These are phyloP conservation scores for Quercus wislizeni DNA, from an alignment of 306 rosid species.

Conservation along the genomic window DNA sequence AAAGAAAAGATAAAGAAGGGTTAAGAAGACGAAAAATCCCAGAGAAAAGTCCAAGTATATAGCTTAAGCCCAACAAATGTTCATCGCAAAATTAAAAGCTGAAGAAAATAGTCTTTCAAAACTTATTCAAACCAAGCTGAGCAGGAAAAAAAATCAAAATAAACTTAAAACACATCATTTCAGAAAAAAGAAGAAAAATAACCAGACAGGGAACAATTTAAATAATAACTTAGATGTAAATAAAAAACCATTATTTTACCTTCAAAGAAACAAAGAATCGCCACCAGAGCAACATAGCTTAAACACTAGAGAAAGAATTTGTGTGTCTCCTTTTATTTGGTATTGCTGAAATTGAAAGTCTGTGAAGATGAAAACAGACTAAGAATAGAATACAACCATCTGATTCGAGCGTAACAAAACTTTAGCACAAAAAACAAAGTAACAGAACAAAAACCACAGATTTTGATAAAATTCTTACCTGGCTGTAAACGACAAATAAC, in stretches of 20 bases:
- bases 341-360: not conserved
- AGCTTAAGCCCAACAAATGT: slow-evolving; percentile 12
- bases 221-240: not conserved
- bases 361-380: not conserved
- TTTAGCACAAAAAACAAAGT: too few species aligned
- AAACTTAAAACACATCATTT: not conserved
- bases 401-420: not conserved
- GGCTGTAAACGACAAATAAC: slow-evolving; percentile 34
- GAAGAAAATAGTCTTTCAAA: slow-evolving; percentile 18
- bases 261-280: not conserved
- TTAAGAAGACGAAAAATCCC: slow-evolving; percentile 28
- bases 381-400: not conserved
- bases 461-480: slow-evolving; percentile 31
- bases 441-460: slow-evolving; percentile 11
- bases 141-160: not conserved
- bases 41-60: slow-evolving; percentile 26
- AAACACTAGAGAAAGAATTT: slow-evolving; percentile 5
- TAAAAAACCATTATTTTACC: not conserved
- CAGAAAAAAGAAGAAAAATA: not conserved
- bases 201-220: not conserved
- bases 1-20: slow-evolving; percentile 13
- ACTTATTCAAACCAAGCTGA: slow-evolving; percentile 13
- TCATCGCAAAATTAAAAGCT: slow-evolving; percentile 18
- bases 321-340: not conserved
- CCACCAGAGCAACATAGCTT: slow-evolving; percentile 7